Conservation (phyloP, 192 early-diverging fungal genomes). For the Entomortierella chlamydospora region DNA sequence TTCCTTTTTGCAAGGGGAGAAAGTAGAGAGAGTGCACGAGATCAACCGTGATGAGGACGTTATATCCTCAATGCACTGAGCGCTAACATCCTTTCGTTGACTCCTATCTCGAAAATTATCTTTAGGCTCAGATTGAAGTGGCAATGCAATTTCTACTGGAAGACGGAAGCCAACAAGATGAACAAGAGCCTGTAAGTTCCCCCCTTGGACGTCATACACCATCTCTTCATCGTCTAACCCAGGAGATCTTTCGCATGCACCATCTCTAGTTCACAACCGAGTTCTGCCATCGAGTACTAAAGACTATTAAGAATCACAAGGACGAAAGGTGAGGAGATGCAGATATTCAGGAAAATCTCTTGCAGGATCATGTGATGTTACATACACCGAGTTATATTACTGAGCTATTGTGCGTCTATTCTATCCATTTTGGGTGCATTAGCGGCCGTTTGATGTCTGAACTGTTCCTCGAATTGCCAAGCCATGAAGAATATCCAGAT, state of each 20-base stretch:
- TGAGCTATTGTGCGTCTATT: too few species aligned
- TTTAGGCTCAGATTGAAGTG: slow-evolving; percentile 38
- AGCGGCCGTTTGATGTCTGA: slow-evolving; percentile 76
- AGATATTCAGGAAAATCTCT: too few species aligned
- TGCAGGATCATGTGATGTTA: too few species aligned
- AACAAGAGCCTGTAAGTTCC: slow-evolving; percentile 35
- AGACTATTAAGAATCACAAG: slow-evolving; percentile 46
- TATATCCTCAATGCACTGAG: neutral
- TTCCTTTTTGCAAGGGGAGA: neutral
- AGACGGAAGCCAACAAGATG: slow-evolving; percentile 29
- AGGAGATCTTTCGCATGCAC: too few species aligned
- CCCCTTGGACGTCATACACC: neutral
- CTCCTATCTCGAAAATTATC: neutral
- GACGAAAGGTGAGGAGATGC: slow-evolving; percentile 27
- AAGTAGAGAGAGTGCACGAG: neutral
- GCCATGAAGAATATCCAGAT: slow-evolving; percentile 86
- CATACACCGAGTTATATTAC: too few species aligned
- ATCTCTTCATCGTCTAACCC: too few species aligned
- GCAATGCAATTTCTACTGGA: slow-evolving; percentile 35
- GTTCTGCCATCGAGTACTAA: slow-evolving; percentile 35
- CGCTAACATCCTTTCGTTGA: neutral
- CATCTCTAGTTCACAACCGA: slow-evolving; percentile 42
- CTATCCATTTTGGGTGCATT: neutral
- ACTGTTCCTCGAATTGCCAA: slow-evolving; percentile 84
- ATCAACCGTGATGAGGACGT: neutral